Evolutionary conservation across 1,284 basidiomycete species (phyloP).

Genomic region (Polyporus tsugae): DNA sequence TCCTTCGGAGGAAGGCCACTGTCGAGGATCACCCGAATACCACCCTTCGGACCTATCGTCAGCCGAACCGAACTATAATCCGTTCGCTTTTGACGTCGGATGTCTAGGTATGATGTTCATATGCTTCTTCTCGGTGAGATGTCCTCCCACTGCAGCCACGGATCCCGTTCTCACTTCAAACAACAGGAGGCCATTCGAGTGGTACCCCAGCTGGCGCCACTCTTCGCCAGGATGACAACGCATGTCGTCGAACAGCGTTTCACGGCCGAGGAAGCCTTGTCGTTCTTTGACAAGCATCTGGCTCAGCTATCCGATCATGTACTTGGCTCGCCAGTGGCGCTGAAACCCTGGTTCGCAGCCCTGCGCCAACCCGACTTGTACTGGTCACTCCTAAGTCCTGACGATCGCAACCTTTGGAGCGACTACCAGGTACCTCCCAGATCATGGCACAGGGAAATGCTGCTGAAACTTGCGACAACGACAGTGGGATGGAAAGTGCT

Average conservation of each 20-base stretch:
- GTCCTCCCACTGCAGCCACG: neutral
- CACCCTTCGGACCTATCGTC: neutral
- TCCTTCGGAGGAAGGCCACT: neutral
- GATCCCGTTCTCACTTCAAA: neutral
- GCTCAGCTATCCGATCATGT: neutral
- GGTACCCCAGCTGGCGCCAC: constrained; percentile 14
- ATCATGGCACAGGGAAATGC: constrained; percentile 1
- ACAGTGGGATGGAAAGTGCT: neutral
- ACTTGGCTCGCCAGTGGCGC: neutral
- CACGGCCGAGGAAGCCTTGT: constrained; percentile 16
- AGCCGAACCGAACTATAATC: constrained; percentile 13
- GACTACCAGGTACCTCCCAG: neutral
- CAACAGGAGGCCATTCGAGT: constrained; percentile 8
- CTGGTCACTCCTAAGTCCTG: constrained; percentile 10
- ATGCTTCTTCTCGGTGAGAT: constrained; percentile 2
- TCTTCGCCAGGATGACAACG: constrained; percentile 20
- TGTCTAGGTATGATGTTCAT: constrained; percentile 15
- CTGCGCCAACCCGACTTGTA: constrained; percentile 10
- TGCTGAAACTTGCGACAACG: neutral
- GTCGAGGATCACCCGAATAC: neutral
- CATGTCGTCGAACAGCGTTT: constrained; percentile 13
- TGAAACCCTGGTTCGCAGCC: neutral
- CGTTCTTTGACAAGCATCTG: constrained; percentile 8
- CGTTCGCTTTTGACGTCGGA: constrained; percentile 18
- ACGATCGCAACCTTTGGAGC: neutral